These are phyloP conservation scores for Pyricularia grisea DNA, from an alignment of 2,329 filamentous ascomycete genomes.

Conservation along the genomic window DNA sequence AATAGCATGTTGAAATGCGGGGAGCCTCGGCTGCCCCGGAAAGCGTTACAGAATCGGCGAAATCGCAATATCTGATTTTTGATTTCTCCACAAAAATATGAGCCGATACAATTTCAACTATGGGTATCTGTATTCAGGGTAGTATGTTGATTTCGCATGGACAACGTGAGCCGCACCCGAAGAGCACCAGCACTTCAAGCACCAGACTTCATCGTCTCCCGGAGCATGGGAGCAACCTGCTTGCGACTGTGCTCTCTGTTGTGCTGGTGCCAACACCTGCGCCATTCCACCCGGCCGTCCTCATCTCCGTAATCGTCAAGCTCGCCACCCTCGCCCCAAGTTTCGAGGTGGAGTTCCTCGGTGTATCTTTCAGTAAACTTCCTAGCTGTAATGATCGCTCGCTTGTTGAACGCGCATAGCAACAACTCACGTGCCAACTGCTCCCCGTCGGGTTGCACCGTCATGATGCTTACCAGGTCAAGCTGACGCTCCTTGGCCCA, in stretches of 20 bases:
- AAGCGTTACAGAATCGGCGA: not conserved
- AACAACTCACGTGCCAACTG: conserved; percentile 60
- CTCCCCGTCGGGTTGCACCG: conserved; percentile 42
- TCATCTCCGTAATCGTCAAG: conserved; percentile 27
- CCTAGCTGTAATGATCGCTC: conserved; percentile 38
- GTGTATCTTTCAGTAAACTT: conserved; percentile 39
- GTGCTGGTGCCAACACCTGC: conserved; percentile 58
- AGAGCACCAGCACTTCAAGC: not conserved
- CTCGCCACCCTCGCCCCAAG: conserved; percentile 36
- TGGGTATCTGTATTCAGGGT: not conserved
- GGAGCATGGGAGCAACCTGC: conserved; percentile 58
- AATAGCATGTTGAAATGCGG: not conserved
- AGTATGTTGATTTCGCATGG: not conserved
- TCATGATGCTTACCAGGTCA: conserved; percentile 62
- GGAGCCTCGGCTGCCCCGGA: not conserved
- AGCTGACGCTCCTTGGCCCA: conserved; percentile 50
- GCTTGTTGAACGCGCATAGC: conserved; percentile 49
- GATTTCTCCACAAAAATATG: not conserved
- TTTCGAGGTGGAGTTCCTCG: conserved; percentile 44
- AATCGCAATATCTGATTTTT: not conserved
- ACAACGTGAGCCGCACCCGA: not conserved
- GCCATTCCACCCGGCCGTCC: conserved; percentile 30
- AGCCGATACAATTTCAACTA: not conserved
- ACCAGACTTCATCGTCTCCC: conserved; percentile 40
- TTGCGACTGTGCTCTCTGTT: conserved; percentile 54